Conservation (phyloP, 2,329 filamentous ascomycete species). For the Fusarium dlaminii region DNA sequence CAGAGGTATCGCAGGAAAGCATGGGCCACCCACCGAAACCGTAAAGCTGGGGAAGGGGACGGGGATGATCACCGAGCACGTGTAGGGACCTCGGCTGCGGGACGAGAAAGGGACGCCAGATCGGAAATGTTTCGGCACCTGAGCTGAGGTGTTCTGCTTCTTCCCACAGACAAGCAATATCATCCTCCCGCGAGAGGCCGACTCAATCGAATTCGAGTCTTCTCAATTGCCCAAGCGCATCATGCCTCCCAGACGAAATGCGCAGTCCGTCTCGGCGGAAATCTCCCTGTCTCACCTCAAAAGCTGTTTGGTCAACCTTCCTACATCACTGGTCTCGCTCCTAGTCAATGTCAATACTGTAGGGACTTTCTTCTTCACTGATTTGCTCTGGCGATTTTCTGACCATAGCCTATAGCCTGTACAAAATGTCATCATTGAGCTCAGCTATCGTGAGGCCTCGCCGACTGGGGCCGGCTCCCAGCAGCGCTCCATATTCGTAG, state of each 20-base stretch:
- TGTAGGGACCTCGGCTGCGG: constrained; percentile 49
- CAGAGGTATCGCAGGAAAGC: background rate
- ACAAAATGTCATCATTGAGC: constrained; percentile 96
- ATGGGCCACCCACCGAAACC: background rate
- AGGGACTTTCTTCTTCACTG: constrained; percentile 46
- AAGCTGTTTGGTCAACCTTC: constrained; percentile 94
- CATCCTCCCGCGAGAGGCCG: constrained; percentile 1
- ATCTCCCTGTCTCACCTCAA: constrained; percentile 87
- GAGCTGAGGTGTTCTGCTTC: constrained; percentile 1
- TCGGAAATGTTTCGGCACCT: constrained; percentile 34
- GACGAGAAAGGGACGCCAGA: constrained; percentile 26
- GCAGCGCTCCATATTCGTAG: constrained; percentile 81
- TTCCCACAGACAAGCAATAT: constrained; percentile 17
- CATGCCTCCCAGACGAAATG: constrained; percentile 64
- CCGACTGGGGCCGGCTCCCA: constrained; percentile 57
- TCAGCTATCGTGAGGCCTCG: constrained; percentile 72
- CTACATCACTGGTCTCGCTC: constrained; percentile 81
- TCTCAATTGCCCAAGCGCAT: constrained; percentile 7
- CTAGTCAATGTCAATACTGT: constrained; percentile 92
- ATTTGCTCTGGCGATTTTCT: background rate
- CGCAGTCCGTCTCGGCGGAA: constrained; percentile 78
- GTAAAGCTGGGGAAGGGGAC: constrained; percentile 30
- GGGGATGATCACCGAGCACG: constrained; percentile 46
- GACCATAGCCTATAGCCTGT: constrained; percentile 67
- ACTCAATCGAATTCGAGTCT: background rate